Percentiles rank a stretch among this genome's conserved stretches.
Conservation (phyloP, 2,329 filamentous ascomycete species). For the Coleophoma eucalyptorum region DNA sequence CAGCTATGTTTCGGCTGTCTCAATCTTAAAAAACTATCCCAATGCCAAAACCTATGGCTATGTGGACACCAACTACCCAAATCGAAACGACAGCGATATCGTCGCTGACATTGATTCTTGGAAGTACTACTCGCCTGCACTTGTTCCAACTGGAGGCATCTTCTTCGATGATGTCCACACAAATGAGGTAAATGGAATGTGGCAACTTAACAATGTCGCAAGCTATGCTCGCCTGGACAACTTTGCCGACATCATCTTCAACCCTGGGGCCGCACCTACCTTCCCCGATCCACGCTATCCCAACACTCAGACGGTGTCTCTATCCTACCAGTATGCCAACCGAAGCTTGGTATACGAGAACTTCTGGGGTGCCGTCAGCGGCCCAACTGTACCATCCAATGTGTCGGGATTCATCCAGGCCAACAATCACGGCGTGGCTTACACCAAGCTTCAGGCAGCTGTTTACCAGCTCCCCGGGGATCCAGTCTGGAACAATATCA, state of each 20-base stretch:
- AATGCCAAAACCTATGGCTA: constrained; percentile 2
- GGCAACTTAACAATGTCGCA: not conserved
- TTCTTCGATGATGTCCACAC: constrained; percentile 3
- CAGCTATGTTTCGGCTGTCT: not conserved
- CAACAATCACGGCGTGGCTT: not conserved
- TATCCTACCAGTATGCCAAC: not conserved
- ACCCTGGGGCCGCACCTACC: not conserved
- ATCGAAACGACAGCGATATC: not conserved
- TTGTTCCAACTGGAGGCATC: not conserved
- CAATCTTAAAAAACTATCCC: not conserved
- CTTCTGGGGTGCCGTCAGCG: not conserved
- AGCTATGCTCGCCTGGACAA: not conserved
- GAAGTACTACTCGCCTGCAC: not conserved
- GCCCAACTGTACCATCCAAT: not conserved
- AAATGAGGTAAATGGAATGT: not conserved
- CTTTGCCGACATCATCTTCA: constrained; percentile 1
- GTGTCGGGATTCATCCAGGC: not conserved
- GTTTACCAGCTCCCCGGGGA: not conserved
- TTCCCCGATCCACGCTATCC: constrained; percentile 1
- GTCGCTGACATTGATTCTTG: not conserved
- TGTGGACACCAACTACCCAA: constrained; percentile 1
- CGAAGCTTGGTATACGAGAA: constrained; percentile 1
- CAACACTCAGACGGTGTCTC: not conserved
- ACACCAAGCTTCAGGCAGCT: not conserved
- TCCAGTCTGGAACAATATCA: not conserved